These are phyloP conservation scores for Parasitella parasitica DNA, from an alignment of 371 early-diverging fungal species.

Conservation along the genomic window DNA sequence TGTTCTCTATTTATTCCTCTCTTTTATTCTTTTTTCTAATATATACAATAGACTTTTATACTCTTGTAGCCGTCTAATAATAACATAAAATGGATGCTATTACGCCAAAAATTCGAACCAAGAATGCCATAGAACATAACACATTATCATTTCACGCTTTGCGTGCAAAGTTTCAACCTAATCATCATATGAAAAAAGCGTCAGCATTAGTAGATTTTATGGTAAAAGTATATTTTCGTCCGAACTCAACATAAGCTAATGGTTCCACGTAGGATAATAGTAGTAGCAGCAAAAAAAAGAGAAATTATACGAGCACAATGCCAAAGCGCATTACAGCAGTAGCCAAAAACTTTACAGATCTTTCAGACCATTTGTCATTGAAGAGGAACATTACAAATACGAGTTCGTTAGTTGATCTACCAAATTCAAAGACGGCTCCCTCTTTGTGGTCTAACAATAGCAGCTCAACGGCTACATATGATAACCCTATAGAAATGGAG, in stretches of 20 bases:
- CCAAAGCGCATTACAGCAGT: constrained; percentile 3
- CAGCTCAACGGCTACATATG: constrained; percentile 2
- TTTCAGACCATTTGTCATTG: constrained; percentile 10
- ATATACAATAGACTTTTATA: neutral
- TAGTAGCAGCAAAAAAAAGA: neutral
- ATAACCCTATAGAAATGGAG: neutral
- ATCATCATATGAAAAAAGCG: neutral
- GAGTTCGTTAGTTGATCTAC: neutral
- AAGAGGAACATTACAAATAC: neutral
- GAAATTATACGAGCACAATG: neutral
- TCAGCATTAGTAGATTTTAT: neutral
- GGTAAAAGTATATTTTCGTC: too few species aligned
- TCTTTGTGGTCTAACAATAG: constrained; percentile 12
- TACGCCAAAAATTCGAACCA: neutral
- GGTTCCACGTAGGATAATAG: neutral
- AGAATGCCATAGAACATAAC: neutral
- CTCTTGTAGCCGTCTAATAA: neutral
- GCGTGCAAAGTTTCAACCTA: constrained; percentile 8
- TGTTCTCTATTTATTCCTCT: neutral
- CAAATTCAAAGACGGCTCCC: constrained; percentile 4
- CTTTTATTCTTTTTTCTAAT: neutral
- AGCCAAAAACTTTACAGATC: constrained; percentile 9
- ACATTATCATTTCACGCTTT: constrained; percentile 14
- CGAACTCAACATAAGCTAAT: too few species aligned
- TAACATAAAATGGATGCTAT: neutral